Base-by-base conservation (phyloP, 345 rosid genomes). In the Pistacia integerrima region DNA sequence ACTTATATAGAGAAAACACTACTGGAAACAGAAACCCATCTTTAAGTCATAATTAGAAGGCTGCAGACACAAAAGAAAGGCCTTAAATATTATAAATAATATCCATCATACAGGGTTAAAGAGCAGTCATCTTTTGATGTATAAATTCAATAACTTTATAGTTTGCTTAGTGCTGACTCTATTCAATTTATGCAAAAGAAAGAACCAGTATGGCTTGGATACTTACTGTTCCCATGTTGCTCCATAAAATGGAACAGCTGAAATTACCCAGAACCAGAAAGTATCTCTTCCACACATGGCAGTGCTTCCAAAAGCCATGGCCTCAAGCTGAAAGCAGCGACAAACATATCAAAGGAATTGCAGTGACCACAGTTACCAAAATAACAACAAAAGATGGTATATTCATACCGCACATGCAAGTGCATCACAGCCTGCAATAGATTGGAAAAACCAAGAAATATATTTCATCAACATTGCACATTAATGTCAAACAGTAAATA, bases 161-260 rank as follows among this genome's bases (percentile, higher is more conserved):
- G 22, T 46, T 48, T 46, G 10, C 2, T 60, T 58, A 46, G 12
- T 28, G 25, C 12, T 61, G 48, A 69, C 28, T 67, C 33, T 59
- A 72, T 25, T 48, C 38, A 44, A 38, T 48, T 11, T 25, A 30
- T 41, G 18, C 28, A 60, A 28, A 60, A 46, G 7, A 18, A 14
- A 63, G 18, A 56, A 74, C 2, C 8, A 51, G 22, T 51, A 59
- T 60, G 41, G 11, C 61, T 33, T 44, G n/a, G 70, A 83, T 70
- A 84, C 97, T 81, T 85, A 96, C 99, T 81, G 81, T 84, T 96
- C 99, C 99, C 99, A 97, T 41, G 99, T 92, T 75, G 99, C 98
- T 80, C 92, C 88, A 76, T 88, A 88, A 78, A 97, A 97, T 79
- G 99, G 97, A 80, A 91, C 83, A 65, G 98, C 99, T 62, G 99